Evolutionary conservation across 768 basidiomycete genomes (phyloP).

Genomic region (Amanita muscaria): DNA sequence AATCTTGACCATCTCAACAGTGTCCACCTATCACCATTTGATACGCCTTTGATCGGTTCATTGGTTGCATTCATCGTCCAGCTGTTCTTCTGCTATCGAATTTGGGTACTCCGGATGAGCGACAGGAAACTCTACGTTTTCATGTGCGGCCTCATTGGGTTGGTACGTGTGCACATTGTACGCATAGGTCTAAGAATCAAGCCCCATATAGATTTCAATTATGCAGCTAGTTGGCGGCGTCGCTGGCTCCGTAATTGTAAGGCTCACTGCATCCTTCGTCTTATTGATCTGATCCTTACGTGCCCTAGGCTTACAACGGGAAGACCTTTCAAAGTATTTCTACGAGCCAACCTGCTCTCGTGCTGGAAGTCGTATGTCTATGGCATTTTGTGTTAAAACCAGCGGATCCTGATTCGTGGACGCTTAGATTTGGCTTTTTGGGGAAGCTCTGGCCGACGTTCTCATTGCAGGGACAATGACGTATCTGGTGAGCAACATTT

Average conservation of each 20-base stretch:
- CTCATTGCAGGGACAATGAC: conserved; percentile 17
- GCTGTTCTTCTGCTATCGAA: conserved; percentile 24
- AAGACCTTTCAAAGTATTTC: too few relatives aligned
- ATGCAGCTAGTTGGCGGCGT: conserved; percentile 14
- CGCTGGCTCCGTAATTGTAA: conserved; percentile 11
- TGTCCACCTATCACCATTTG: conserved; percentile 17
- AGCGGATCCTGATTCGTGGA: neutral
- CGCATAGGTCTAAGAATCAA: neutral
- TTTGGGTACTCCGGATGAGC: conserved; percentile 16
- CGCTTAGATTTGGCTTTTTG: conserved; percentile 18
- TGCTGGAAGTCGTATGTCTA: too few relatives aligned
- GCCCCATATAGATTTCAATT: conserved; percentile 9
- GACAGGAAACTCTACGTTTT: neutral
- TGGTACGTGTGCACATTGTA: too few relatives aligned
- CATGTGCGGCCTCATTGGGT: too few relatives aligned
- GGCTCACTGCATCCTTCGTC: neutral
- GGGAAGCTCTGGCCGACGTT: conserved; percentile 15
- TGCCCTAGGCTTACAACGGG: too few relatives aligned
- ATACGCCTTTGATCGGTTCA: conserved; percentile 19
- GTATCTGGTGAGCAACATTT: conserved; percentile 9
- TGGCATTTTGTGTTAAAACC: too few relatives aligned
- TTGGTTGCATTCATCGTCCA: conserved; percentile 20
- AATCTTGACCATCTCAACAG: conserved; percentile 15
- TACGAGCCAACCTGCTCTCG: too few relatives aligned
- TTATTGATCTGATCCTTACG: too few relatives aligned